These are phyloP conservation scores for Ambrosiella cleistominuta DNA, from an alignment of 2,329 filamentous ascomycete species.

Conservation along the genomic window DNA sequence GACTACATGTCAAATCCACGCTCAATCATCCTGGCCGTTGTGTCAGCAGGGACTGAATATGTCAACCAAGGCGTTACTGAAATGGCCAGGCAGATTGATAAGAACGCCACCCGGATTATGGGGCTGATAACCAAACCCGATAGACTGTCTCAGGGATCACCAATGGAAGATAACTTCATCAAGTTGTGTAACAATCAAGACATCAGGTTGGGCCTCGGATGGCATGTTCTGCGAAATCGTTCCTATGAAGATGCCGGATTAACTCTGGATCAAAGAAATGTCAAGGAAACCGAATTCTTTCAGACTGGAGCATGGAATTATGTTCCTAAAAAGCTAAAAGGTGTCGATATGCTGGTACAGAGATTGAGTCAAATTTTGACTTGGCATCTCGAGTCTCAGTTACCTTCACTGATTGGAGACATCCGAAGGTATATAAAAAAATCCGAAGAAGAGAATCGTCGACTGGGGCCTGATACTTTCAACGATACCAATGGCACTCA, in stretches of 20 bases:
- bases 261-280: constrained; percentile 14
- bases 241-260: constrained; percentile 17
- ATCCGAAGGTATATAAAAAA: constrained; percentile 8
- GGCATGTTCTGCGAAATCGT: constrained; percentile 22
- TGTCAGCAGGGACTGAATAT: constrained; percentile 24
- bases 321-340: constrained; percentile 14
- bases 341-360: constrained; percentile 14
- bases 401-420: constrained; percentile 17
- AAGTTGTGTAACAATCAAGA: constrained; percentile 20
- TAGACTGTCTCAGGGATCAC: constrained; percentile 15
- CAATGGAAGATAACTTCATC: constrained; percentile 16
- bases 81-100: constrained; percentile 19
- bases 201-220: constrained; percentile 25
- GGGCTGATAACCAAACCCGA: constrained; percentile 29
- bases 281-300: constrained; percentile 26
- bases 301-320: constrained; percentile 21
- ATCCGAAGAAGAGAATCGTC: background rate
- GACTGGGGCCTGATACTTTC: too few relatives aligned
- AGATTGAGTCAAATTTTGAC: constrained; percentile 17
- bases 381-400: constrained; percentile 18
- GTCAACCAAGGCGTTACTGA: constrained; percentile 23
- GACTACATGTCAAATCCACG: constrained; percentile 23
- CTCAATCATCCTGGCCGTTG: constrained; percentile 28
- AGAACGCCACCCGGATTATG: constrained; percentile 20
- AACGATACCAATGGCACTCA: too few relatives aligned